Evolutionary conservation across 306 rosid genomes (phyloP).

Genomic region (Inga laurina): DNA sequence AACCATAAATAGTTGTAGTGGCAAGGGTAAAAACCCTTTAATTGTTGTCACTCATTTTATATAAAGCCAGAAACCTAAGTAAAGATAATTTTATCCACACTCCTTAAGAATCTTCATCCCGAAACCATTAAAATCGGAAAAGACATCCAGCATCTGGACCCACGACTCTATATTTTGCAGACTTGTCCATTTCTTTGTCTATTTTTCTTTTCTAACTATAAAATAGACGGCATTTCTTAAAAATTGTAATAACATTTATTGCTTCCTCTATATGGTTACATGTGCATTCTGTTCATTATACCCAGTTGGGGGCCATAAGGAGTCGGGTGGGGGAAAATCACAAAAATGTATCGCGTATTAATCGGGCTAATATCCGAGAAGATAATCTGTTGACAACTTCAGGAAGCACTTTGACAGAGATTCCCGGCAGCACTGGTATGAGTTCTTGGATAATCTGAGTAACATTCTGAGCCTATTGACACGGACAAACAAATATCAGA

Average conservation of each 20-base stretch:
- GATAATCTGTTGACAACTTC: conserved; percentile 79
- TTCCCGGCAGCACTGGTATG: conserved; percentile 85
- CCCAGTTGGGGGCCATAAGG: conserved; percentile 41
- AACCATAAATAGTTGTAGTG: neutral
- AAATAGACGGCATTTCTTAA: neutral
- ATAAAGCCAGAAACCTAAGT: neutral
- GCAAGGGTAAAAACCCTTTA: neutral
- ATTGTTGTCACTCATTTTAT: neutral
- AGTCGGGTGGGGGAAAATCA: conserved; percentile 31
- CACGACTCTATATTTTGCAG: too few species aligned
- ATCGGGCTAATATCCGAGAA: conserved; percentile 87
- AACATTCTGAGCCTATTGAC: conserved; percentile 56
- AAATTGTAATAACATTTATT: conserved; percentile 13
- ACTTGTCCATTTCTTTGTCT: neutral
- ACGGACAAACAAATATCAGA: conserved; percentile 28
- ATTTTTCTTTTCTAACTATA: neutral
- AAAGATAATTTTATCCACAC: too few species aligned
- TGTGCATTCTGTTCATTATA: conserved; percentile 31
- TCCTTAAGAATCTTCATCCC: too few species aligned
- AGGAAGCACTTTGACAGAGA: conserved; percentile 79
- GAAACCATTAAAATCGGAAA: neutral
- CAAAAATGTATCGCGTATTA: conserved; percentile 80
- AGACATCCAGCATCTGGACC: neutral
- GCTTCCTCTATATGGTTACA: conserved; percentile 1
- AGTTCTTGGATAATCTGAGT: conserved; percentile 73